These are phyloP conservation scores for Wallacemonas sp. DNA, from an alignment of 208 protist species.

Conservation along the genomic window DNA sequence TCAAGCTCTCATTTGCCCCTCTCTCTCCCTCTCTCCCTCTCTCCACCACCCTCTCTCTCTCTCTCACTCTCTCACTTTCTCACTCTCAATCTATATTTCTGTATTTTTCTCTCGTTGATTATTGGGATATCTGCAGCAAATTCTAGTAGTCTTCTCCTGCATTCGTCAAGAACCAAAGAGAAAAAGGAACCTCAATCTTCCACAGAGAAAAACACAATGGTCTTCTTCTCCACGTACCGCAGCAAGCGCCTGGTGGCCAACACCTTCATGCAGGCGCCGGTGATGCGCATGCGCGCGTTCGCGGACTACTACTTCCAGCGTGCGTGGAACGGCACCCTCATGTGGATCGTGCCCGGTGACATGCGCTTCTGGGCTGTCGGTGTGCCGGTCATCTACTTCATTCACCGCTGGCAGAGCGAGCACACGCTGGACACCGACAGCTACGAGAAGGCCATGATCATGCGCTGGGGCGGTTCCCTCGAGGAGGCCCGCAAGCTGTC, in stretches of 20 bases:
- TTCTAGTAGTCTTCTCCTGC: no score
- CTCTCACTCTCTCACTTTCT: no score
- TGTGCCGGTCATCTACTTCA: conserved; percentile 80
- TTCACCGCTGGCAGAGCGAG: conserved; percentile 87
- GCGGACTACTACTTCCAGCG: conserved; percentile 86
- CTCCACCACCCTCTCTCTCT: no score
- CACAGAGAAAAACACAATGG: conserved; percentile 36
- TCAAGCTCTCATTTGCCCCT: no score
- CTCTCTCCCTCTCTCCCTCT: no score
- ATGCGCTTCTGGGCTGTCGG: conserved; percentile 68
- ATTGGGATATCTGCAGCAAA: no score
- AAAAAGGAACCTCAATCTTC: background rate
- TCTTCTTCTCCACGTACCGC: conserved; percentile 85
- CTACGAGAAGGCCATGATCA: conserved; percentile 82
- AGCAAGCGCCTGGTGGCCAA: conserved; percentile 66
- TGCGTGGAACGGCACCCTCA: conserved; percentile 70
- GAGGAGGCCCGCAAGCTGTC: conserved; percentile 82
- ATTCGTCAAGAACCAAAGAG: no score
- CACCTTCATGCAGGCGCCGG: conserved; percentile 65
- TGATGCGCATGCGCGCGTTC: conserved; percentile 74
- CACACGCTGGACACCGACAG: conserved; percentile 73
- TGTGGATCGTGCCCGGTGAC: conserved; percentile 80
- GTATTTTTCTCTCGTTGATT: no score
- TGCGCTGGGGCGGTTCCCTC: conserved; percentile 83
- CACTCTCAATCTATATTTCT: no score